Percentiles rank a stretch among this genome's conserved stretches.
Conservation (phyloP, 1,284 basidiomycete genomes). For the Puccinia sorghi region DNA sequence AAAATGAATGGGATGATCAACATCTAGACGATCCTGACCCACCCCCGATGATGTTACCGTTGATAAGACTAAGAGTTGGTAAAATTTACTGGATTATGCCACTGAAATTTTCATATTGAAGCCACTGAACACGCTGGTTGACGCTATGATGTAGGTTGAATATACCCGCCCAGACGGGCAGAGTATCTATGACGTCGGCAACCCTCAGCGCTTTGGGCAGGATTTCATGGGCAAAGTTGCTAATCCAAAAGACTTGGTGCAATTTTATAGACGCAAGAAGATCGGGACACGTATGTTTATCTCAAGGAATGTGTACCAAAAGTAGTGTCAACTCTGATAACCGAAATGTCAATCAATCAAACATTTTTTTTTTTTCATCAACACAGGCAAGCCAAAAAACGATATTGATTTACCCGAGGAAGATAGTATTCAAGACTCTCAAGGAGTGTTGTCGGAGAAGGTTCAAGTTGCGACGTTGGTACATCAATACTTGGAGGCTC, state of each 20-base stretch:
- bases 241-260: conserved; percentile 87
- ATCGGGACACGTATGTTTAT: conserved; percentile 56
- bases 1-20: conserved; percentile 74
- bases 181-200: conserved; percentile 81
- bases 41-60: conserved; percentile 71
- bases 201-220: conserved; percentile 94
- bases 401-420: conserved; percentile 55
- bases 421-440: conserved; percentile 18
- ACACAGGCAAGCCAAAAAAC: conserved; percentile 54
- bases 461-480: conserved; percentile 67
- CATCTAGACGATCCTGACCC: conserved; percentile 65
- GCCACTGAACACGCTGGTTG: neutral
- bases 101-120: neutral
- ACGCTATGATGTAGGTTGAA: conserved; percentile 67
- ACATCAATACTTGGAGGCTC: conserved; percentile 80
- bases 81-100: conserved; percentile 7
- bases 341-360: neutral
- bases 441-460: conserved; percentile 56
- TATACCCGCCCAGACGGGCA: conserved; percentile 64
- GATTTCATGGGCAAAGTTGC: conserved; percentile 88
- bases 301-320: neutral
- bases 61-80: conserved; percentile 77
- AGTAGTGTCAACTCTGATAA: neutral
- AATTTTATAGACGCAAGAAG: conserved; percentile 83
- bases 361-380: neutral